Evolutionary conservation across 179 eudicot genomes (phyloP).

Genomic region (Spergularia azorica): DNA sequence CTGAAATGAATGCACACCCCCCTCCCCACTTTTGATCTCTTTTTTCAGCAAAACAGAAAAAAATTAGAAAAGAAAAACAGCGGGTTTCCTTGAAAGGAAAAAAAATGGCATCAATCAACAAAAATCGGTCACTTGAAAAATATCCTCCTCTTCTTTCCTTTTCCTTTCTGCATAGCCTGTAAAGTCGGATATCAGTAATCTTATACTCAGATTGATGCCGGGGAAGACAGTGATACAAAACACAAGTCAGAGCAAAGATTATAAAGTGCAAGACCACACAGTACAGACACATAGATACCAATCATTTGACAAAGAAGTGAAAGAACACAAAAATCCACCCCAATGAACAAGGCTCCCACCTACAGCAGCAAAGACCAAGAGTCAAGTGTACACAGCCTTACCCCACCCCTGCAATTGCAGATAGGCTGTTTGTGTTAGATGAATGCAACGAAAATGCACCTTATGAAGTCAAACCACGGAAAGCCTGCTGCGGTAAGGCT

Average conservation of each 20-base stretch:
- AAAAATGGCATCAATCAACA: constrained; percentile 9
- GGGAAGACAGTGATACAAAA: neutral
- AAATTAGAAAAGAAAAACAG: no score
- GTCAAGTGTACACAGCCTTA: no score
- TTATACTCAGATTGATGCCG: neutral
- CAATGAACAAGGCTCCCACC: constrained; percentile 18
- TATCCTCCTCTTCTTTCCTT: constrained; percentile 38
- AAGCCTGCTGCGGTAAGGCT: no score
- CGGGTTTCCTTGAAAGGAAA: neutral
- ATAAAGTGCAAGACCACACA: neutral
- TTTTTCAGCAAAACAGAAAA: neutral
- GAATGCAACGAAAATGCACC: neutral
- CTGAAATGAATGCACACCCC: constrained; percentile 12
- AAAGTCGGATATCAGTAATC: neutral
- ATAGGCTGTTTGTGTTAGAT: no score
- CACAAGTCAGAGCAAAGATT: neutral
- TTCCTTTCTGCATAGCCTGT: constrained; percentile 39
- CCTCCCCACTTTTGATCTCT: neutral
- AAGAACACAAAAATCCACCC: constrained; percentile 15
- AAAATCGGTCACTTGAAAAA: constrained; percentile 32
- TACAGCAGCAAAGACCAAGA: no score
- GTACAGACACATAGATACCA: neutral
- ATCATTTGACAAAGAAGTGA: neutral
- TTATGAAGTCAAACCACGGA: constrained; percentile 12
- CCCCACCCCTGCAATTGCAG: no score